These are phyloP conservation scores for Lactuca sativa DNA, from an alignment of 129 eudicot species.

Conservation along the genomic window DNA sequence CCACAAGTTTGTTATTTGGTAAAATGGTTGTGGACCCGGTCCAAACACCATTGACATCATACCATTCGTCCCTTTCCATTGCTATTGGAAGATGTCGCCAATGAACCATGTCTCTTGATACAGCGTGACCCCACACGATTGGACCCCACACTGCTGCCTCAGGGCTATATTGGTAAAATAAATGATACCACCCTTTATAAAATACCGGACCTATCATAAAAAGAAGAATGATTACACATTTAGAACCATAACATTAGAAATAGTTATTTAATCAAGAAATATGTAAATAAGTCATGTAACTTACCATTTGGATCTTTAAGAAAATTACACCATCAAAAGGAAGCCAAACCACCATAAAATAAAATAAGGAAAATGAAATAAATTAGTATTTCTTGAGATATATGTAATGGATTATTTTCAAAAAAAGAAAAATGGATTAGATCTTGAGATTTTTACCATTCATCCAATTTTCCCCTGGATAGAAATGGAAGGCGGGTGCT, in stretches of 20 bases:
- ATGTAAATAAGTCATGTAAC: constrained; percentile 1
- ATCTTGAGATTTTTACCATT: constrained; percentile 28
- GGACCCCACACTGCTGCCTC: constrained; percentile 75
- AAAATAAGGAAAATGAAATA: background rate
- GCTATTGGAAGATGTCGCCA: constrained; percentile 88
- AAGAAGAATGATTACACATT: background rate
- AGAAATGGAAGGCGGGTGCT: constrained; percentile 33
- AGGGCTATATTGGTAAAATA: constrained; percentile 88
- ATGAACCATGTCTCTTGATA: constrained; percentile 67
- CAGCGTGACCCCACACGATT: constrained; percentile 92
- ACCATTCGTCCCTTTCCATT: constrained; percentile 74
- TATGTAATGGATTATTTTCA: background rate
- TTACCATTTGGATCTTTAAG: constrained; percentile 51
- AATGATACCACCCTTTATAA: constrained; percentile 86
- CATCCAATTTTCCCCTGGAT: constrained; percentile 36
- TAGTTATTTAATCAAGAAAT: background rate
- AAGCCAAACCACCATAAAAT: constrained; percentile 22
- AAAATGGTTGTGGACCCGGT: constrained; percentile 91
- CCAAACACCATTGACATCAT: constrained; percentile 84
- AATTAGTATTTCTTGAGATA: background rate
- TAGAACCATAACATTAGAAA: background rate
- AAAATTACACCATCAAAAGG: constrained; percentile 24
- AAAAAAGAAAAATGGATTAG: background rate
- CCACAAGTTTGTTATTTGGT: constrained; percentile 56
- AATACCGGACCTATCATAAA: constrained; percentile 56